A percentile compares a stretch with the other conserved stretches of the same genome.
These are phyloP conservation scores for Pseudonectria foliicola DNA, from an alignment of 2,329 filamentous ascomycete genomes.

Conservation along the genomic window DNA sequence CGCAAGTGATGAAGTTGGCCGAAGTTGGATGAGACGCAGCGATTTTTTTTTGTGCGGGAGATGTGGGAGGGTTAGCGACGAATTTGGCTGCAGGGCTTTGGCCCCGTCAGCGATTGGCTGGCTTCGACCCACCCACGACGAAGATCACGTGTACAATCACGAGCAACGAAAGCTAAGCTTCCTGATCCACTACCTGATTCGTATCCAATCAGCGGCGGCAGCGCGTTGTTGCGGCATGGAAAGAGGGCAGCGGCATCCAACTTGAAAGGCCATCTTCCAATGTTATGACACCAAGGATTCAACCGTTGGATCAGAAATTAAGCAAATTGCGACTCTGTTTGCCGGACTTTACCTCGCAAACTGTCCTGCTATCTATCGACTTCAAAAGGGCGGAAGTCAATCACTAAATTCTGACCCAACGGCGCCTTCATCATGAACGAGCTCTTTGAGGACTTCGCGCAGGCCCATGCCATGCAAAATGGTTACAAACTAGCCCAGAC, in stretches of 20 bases:
- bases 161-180: background rate
- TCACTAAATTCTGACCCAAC: no score
- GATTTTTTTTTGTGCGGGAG: conserved; percentile 37
- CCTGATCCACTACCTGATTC: conserved; percentile 1
- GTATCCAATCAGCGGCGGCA: conserved; percentile 18
- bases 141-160: conserved; percentile 17
- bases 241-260: conserved; percentile 3
- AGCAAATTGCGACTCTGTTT: no score
- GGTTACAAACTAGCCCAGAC: conserved; percentile 70
- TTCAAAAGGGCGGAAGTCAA: no score
- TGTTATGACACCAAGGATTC: no score
- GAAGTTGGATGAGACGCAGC: conserved; percentile 30
- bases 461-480: conserved; percentile 56
- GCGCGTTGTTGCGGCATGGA: conserved; percentile 1
- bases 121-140: conserved; percentile 5
- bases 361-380: background rate
- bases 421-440: conserved; percentile 52
- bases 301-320: no score
- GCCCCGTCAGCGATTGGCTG: conserved; percentile 29
- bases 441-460: conserved; percentile 65
- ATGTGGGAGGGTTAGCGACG: conserved; percentile 32
- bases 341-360: no score
- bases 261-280: conserved; percentile 1
- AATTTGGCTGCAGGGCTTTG: conserved; percentile 30
- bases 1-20: conserved; percentile 35